Percentiles rank a stretch among this genome's conserved stretches.
Evolutionary conservation across 306 rosid species (phyloP).

Genomic region (Glycyrrhiza uralensis): DNA sequence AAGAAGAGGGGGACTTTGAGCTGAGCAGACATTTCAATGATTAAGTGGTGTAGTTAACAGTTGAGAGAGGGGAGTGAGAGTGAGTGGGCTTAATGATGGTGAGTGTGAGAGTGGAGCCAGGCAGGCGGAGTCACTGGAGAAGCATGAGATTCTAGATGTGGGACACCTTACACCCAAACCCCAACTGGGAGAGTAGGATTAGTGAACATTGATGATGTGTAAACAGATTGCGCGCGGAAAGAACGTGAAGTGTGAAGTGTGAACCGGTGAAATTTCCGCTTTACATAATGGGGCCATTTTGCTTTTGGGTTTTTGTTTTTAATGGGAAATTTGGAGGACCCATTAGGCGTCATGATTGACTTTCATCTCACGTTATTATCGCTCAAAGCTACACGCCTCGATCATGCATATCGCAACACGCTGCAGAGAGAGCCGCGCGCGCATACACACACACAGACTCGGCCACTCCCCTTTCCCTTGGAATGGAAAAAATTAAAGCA

Average conservation of each 20-base stretch:
- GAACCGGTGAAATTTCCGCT: not conserved
- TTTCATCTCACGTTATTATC: slow-evolving; percentile 49
- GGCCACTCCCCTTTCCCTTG: not conserved
- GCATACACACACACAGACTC: not conserved
- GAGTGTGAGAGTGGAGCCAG: slow-evolving; percentile 36
- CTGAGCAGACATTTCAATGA: slow-evolving; percentile 3
- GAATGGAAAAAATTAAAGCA: not conserved
- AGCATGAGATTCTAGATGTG: slow-evolving; percentile 30
- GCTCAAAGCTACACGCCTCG: slow-evolving; percentile 60
- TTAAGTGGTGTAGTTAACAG: slow-evolving; percentile 8
- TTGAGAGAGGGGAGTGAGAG: not conserved
- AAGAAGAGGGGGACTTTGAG: not conserved
- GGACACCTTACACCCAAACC: slow-evolving; percentile 14
- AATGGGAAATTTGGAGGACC: not conserved
- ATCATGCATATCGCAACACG: slow-evolving; percentile 41
- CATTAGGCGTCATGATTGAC: slow-evolving; percentile 47
- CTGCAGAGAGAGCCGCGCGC: not conserved
- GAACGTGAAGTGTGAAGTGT: no score
- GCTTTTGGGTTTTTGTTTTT: not conserved
- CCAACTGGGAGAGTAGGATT: not conserved
- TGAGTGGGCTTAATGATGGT: slow-evolving; percentile 46
- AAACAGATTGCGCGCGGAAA: no score
- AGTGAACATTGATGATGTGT: no score
- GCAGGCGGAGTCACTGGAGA: slow-evolving; percentile 21
- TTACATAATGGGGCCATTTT: slow-evolving; percentile 5